Evolutionary conservation across 805 yeast genomes (phyloP).

Genomic region (Lipomyces chichibuensis): DNA sequence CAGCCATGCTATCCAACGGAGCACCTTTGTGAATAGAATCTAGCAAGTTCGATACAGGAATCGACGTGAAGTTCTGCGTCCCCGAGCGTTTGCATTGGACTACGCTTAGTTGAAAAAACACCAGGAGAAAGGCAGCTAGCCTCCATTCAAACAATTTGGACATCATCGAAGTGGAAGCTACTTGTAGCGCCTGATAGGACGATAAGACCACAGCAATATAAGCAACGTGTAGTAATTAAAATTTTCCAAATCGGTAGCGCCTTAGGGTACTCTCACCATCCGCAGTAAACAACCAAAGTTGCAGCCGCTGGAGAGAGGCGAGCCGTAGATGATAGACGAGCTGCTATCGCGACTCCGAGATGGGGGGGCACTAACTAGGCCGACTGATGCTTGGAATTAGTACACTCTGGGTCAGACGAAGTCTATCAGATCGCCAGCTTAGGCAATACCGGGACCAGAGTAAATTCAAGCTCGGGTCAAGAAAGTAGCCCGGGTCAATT

Average conservation of each 20-base stretch:
- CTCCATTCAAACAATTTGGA: neutral
- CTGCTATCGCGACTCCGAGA: neutral
- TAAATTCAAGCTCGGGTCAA: too few species aligned
- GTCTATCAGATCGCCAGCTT: too few species aligned
- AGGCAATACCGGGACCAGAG: too few species aligned
- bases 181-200: neutral
- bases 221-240: neutral
- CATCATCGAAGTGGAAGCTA: neutral
- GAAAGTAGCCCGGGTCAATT: too few species aligned
- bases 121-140: neutral
- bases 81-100: neutral
- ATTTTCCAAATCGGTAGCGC: neutral
- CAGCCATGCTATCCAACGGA: neutral
- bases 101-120: neutral
- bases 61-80: constrained; percentile 4
- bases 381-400: neutral
- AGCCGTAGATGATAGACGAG: neutral
- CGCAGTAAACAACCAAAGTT: neutral
- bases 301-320: neutral
- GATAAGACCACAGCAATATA: neutral
- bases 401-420: neutral
- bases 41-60: constrained; percentile 17
- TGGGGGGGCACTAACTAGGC: neutral
- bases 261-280: neutral
- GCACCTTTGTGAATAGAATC: neutral